Base-by-base conservation (phyloP, 2,329 filamentous ascomycete species). In the Neonectria sp. region DNA sequence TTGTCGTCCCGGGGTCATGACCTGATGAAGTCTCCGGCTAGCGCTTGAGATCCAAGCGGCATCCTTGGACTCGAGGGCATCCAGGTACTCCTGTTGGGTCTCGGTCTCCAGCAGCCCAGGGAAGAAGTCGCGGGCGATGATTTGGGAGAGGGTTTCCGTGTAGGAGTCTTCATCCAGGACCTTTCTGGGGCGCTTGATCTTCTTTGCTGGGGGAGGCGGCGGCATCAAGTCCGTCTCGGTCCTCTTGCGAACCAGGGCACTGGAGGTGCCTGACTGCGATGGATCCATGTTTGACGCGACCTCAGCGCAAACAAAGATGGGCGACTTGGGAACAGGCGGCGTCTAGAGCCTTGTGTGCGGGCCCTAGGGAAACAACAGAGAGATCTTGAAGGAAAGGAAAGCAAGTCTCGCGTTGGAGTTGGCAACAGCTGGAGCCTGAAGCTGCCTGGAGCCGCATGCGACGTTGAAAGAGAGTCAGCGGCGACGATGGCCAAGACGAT, bases 61-160 rank as follows among this genome's bases (percentile, higher is more conserved):
- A 80, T 99, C 91, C 65, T 92, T 92, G 17, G 95, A 97, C 9
- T 97, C 95, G 9, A 98, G 83, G 0, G 96, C 96, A 76, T 97
- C 92, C 33, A 99, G 86, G 74, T 98, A 98, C 75, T 99, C 96
- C 78, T 95, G 91, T 79, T 98, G 95, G 1, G 92, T 92, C 75
- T 97, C 91, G 15, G 91, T 91, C 79, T 98, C 95, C 5, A 95
- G 84, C 0, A 99, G 86, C 0, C 95, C 96, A 0, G 96, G 96
- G 76, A 98, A 99, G 85, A 97, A 99, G 85, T 99, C 96, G 71
- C 96, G 91, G 11, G 94, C 94, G 70, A 99, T 97, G 78, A 99
- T 98, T 73, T 96, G 92, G 0, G 95, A 97, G 31, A 99, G 86
- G 1, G 93, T 93, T 65, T 95, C 91, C 2, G 94, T 96, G 81